These are phyloP conservation scores for Sonneratia alba DNA, from an alignment of 345 rosid genomes.

Conservation along the genomic window DNA sequence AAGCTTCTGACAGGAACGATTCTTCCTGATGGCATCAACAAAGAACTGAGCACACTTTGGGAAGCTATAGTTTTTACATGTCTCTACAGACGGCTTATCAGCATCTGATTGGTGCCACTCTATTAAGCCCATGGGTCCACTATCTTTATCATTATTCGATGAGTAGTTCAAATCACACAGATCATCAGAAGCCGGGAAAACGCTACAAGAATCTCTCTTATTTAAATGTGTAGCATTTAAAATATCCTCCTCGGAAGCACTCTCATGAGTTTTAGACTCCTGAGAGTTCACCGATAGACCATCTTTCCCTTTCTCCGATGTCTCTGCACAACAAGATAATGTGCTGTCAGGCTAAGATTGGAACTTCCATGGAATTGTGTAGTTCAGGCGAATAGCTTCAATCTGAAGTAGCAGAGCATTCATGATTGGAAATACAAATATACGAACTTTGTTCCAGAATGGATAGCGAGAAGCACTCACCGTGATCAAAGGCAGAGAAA, in stretches of 20 bases:
- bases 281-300: conserved; percentile 21
- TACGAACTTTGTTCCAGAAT: background rate
- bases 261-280: conserved; percentile 20
- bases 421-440: background rate
- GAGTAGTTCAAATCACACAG: conserved; percentile 16
- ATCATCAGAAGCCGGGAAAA: conserved; percentile 27
- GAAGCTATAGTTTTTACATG: conserved; percentile 32
- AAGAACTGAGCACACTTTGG: conserved; percentile 63
- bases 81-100: conserved; percentile 19
- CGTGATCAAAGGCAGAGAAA: conserved; percentile 44
- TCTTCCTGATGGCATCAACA: conserved; percentile 68
- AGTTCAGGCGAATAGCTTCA: background rate
- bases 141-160: conserved; percentile 16
- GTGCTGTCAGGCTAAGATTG: too few relatives aligned
- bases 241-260: conserved; percentile 17
- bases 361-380: background rate
- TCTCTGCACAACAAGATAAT: conserved; percentile 22
- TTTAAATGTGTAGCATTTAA: conserved; percentile 24
- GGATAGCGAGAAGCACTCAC: conserved; percentile 26
- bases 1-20: conserved; percentile 72
- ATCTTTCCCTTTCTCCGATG: conserved; percentile 14
- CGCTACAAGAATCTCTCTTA: conserved; percentile 31
- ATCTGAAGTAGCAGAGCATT: background rate
- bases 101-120: conserved; percentile 25
- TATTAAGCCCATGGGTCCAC: conserved; percentile 14